Evolutionary conservation across 2,329 filamentous ascomycete genomes (phyloP).

Genomic region (Aspergillus candidus): DNA sequence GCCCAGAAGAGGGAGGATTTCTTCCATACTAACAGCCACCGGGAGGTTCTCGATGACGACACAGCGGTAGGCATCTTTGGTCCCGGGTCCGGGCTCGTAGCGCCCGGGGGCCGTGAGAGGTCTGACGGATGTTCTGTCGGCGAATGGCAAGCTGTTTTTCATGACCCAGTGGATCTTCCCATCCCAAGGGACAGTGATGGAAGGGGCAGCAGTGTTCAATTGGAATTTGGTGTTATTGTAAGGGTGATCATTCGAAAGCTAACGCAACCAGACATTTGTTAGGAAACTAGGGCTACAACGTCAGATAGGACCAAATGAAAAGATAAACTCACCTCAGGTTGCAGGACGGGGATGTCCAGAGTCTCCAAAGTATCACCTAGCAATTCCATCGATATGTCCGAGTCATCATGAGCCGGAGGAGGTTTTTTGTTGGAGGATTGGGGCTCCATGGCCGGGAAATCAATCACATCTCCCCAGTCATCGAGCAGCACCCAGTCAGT

Average conservation of each 20-base stretch:
- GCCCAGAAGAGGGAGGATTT: constrained; percentile 19
- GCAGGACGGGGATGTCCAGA: constrained; percentile 10
- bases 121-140: not conserved
- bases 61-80: constrained; percentile 25
- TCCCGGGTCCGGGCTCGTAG: constrained; percentile 19
- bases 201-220: no score
- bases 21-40: constrained; percentile 14
- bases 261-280: not conserved
- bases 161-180: constrained; percentile 19
- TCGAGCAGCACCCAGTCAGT: no score
- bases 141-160: constrained; percentile 15
- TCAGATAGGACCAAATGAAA: no score
- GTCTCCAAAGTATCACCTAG: constrained; percentile 10
- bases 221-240: not conserved
- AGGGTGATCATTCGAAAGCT: no score
- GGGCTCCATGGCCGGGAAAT: no score
- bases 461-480: no score
- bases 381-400: not conserved
- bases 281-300: not conserved
- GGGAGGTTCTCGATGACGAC: constrained; percentile 25
- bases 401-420: no score
- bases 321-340: constrained; percentile 9
- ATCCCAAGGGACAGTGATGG: constrained; percentile 13
- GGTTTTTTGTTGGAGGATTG: no score
- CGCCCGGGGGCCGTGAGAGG: constrained; percentile 17